Percentiles rank a stretch among this genome's conserved stretches.
These are phyloP conservation scores for Imleria badia DNA, from an alignment of 768 basidiomycete species.

Conservation along the genomic window DNA sequence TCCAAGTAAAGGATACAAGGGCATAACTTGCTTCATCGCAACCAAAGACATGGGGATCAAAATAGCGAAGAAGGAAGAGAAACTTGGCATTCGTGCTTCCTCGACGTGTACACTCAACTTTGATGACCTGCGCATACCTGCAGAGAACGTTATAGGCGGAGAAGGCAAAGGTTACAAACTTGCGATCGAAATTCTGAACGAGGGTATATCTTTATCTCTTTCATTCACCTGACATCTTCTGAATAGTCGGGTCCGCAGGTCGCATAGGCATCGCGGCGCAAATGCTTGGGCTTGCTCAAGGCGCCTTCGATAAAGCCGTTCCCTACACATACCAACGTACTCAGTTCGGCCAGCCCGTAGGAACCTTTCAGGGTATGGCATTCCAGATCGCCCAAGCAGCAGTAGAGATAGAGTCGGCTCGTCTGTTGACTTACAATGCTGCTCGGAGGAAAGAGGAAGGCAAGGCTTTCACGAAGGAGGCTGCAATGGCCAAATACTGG, in stretches of 20 bases:
- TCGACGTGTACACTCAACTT: slow-evolving; percentile 95
- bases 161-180: slow-evolving; percentile 94
- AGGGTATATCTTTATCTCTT: slow-evolving; percentile 47
- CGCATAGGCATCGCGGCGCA: slow-evolving; percentile 98
- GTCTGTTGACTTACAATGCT: slow-evolving; percentile 94
- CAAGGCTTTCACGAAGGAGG: slow-evolving; percentile 81
- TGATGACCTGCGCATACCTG: slow-evolving; percentile 85
- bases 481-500: slow-evolving; percentile 98
- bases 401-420: slow-evolving; percentile 85
- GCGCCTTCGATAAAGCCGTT: slow-evolving; percentile 94
- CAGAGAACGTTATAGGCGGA: slow-evolving; percentile 88
- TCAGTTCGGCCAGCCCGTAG: slow-evolving; percentile 93
- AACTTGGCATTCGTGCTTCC: slow-evolving; percentile 94
- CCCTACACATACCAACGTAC: slow-evolving; percentile 91
- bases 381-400: slow-evolving; percentile 93
- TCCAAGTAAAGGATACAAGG: slow-evolving; percentile 95
- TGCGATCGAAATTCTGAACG: slow-evolving; percentile 95
- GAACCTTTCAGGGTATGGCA: slow-evolving; percentile 94
- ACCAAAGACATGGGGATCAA: slow-evolving; percentile 96
- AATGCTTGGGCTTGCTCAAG: slow-evolving; percentile 97
- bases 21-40: slow-evolving; percentile 96
- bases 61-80: slow-evolving; percentile 98
- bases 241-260: slow-evolving; percentile 36
- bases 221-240: not conserved
- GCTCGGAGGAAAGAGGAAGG: slow-evolving; percentile 94